phyloP scores from a whole-genome alignment of 2,329 filamentous ascomycete species.

The Aspergillus calidoustus region DNA sequence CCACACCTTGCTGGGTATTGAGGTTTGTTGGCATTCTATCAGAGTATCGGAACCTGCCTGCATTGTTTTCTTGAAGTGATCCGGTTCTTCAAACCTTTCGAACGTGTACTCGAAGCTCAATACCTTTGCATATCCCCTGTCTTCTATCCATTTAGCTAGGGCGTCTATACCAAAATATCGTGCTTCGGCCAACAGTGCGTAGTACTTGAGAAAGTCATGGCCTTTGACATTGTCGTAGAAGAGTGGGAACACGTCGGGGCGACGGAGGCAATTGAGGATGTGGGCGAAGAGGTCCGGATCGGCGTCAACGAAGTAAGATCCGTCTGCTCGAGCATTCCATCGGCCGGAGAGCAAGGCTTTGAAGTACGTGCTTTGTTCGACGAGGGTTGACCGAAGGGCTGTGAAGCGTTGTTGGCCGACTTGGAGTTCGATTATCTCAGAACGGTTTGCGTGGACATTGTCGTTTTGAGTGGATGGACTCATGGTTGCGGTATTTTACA shows the following conservation, averaged over 20 bases:
- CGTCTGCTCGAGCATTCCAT: not conserved
- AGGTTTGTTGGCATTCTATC: no score
- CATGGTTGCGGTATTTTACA: no score
- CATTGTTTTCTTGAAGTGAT: no score
- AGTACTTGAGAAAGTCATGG: constrained; percentile 8
- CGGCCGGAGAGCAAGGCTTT: constrained; percentile 4
- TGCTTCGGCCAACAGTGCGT: constrained; percentile 10
- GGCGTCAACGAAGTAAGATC: constrained; percentile 17
- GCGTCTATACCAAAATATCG: constrained; percentile 1
- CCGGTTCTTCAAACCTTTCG: no score
- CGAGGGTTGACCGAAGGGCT: not conserved
- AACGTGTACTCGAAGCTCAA: no score
- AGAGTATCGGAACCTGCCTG: no score
- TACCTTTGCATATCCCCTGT: not conserved
- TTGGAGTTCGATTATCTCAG: not conserved
- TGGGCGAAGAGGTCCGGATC: constrained; percentile 17
- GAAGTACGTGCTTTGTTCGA: constrained; percentile 9
- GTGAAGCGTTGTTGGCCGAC: constrained; percentile 8
- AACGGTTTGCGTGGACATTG: no score
- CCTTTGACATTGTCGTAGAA: constrained; percentile 11
- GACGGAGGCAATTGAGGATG: constrained; percentile 14
- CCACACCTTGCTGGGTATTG: no score
- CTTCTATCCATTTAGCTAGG: not conserved
- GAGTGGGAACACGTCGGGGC: not conserved
- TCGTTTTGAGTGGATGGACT: no score